These are phyloP conservation scores for Phytophthora boehmeriae DNA, from an alignment of 352 stramenopile species.

Conservation along the genomic window DNA sequence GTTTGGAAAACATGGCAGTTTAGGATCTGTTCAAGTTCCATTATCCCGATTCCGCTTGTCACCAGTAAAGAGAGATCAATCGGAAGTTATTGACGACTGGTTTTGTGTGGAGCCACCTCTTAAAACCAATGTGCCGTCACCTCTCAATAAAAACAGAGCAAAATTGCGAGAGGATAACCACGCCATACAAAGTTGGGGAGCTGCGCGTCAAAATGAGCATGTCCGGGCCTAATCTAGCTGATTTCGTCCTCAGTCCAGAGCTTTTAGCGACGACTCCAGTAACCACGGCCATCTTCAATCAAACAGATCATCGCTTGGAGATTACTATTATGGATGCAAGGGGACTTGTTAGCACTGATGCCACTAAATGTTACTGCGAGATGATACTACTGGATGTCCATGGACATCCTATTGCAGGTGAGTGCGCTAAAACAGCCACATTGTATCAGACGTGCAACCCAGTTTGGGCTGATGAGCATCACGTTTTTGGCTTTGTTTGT, in stretches of 20 bases:
- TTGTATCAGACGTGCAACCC: slow-evolving; percentile 68
- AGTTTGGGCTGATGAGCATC: slow-evolving; percentile 62
- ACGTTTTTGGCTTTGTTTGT: slow-evolving; percentile 65
- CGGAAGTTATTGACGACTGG: slow-evolving; percentile 67
- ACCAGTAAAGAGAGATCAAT: slow-evolving; percentile 57
- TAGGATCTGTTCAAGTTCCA: slow-evolving; percentile 64
- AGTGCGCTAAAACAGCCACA: slow-evolving; percentile 51
- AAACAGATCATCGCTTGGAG: slow-evolving; percentile 77
- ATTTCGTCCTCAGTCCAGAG: slow-evolving; percentile 63
- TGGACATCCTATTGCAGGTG: slow-evolving; percentile 50
- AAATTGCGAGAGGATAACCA: slow-evolving; percentile 53
- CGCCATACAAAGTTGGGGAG: slow-evolving; percentile 58
- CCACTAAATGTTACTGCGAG: slow-evolving; percentile 77
- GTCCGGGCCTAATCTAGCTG: slow-evolving; percentile 61
- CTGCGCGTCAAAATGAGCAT: slow-evolving; percentile 72
- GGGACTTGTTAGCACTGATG: slow-evolving; percentile 57
- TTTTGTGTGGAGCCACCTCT: slow-evolving; percentile 63
- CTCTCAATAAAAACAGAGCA: slow-evolving; percentile 30
- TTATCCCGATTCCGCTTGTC: slow-evolving; percentile 72
- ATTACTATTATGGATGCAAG: slow-evolving; percentile 58
- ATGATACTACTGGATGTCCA: slow-evolving; percentile 62
- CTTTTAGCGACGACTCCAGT: slow-evolving; percentile 42
- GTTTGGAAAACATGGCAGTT: slow-evolving; percentile 49
- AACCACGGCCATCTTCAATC: slow-evolving; percentile 50
- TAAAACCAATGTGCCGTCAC: slow-evolving; percentile 28